Evolutionary conservation across 148 eudicot genomes (phyloP), one percentile per base, ranked within the genome.

Genomic region (Camellia sinensis): DNA sequence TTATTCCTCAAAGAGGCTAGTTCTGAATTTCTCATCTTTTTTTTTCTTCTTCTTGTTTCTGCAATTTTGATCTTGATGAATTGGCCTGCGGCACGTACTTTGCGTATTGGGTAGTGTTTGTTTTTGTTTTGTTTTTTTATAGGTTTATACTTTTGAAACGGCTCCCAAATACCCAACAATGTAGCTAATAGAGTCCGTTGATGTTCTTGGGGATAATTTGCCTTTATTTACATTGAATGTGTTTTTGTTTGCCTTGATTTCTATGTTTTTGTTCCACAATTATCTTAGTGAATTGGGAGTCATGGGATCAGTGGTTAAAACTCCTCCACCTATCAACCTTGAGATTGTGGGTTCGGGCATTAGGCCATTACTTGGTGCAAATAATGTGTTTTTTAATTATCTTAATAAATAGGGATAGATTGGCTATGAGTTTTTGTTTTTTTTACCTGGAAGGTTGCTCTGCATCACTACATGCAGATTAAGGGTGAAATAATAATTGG

Each of bases 1-100:
- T 73, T 72, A 77, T 82, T 65, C 71, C 84, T 46, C 73, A 73
- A 15, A 66, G 82, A 74, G 82, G 69, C 54, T 46, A 19, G 67
- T 66, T 74, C 37, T 59, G 12, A 37, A 14, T 14, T 70, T 52
- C 45, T 52, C 4, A 19, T 29, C 29, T 29, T 29, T 29, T 29
- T 29, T 29, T 29, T 9, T 48, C n/a, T 53, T 14, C 37, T 1
- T 15, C 10, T 19, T 63, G 18, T 56, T 63, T 67, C 19, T 37
- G 5, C 2, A 8, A 14, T 7, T 77, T 15, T 1, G 19, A 12
- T 71, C 22, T 65, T 7, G 46, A 14, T 29, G 76, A 44, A 37
- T 29, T 37, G 63, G 54, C 13, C 21, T 37, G 15, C 46, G 56
- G 3, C 46, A 8, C 77, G 17, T 59, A 56, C 4, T 3, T 75